Conservation (phyloP, 2,329 filamentous ascomycete species). For the Arthrobotrys pseudoclavata region DNA sequence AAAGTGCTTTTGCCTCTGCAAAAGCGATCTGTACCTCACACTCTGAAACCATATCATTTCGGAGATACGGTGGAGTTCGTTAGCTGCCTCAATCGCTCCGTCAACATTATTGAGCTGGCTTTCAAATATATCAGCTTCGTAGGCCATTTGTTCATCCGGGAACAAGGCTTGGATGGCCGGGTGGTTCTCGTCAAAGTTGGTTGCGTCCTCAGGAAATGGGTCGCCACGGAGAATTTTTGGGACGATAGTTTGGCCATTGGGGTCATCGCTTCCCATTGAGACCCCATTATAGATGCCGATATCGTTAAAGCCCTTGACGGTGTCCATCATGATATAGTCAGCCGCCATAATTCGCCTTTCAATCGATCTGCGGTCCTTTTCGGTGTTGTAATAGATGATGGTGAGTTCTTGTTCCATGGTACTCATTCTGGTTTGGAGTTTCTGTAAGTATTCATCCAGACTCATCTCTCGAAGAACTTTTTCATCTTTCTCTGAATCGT, state of each 20-base stretch:
- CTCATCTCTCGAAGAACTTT: not conserved
- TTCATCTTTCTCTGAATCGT: conserved; percentile 22
- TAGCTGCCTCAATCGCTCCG: not conserved
- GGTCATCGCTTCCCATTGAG: not conserved
- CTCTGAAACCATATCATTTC: conserved; percentile 21
- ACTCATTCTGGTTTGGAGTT: conserved; percentile 4
- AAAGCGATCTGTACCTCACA: conserved; percentile 14
- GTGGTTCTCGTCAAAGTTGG: conserved; percentile 36
- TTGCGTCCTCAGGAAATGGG: conserved; percentile 22
- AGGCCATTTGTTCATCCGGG: not conserved
- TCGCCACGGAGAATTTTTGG: conserved; percentile 44
- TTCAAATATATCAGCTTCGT: conserved; percentile 9
- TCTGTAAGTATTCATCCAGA: not conserved
- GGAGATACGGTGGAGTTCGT: conserved; percentile 15
- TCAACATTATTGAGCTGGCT: not conserved
- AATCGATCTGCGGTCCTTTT: conserved; percentile 25
- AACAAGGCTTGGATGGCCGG: conserved; percentile 35
- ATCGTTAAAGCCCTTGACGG: conserved; percentile 15
- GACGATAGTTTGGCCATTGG: not conserved
- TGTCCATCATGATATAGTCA: conserved; percentile 19
- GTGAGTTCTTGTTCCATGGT: not conserved
- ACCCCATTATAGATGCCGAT: conserved; percentile 23
- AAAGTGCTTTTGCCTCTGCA: conserved; percentile 23
- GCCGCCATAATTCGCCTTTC: conserved; percentile 15
- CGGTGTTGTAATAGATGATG: not conserved